Conservation (phyloP, 305 asterid genomes). For the Striga hermonthica region DNA sequence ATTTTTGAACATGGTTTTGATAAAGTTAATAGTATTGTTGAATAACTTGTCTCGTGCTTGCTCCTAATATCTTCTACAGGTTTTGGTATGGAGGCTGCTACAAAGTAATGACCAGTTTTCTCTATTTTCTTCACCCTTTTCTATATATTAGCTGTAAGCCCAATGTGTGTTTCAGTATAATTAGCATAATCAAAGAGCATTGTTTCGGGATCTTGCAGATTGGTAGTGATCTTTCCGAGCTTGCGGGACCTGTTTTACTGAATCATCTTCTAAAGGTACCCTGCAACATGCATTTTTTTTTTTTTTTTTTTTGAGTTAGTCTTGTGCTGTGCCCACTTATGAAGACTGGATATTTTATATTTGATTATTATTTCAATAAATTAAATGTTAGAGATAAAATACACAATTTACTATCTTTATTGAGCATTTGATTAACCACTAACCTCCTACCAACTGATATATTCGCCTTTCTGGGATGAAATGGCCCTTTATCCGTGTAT, state of each 20-base stretch:
- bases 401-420: too few relatives aligned
- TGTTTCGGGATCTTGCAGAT: conserved; percentile 53
- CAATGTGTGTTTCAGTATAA: neutral
- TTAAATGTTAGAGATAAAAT: too few relatives aligned
- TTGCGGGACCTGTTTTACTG: conserved; percentile 82
- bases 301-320: conserved; percentile 5
- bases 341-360: conserved; percentile 16
- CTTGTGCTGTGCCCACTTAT: conserved; percentile 17
- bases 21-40: conserved; percentile 23
- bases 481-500: too few relatives aligned
- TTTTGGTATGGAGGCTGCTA: conserved; percentile 66
- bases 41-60: conserved; percentile 22
- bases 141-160: too few relatives aligned
- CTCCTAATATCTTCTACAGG: conserved; percentile 36
- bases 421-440: too few relatives aligned
- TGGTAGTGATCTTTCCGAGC: conserved; percentile 78
- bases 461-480: neutral
- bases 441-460: too few relatives aligned
- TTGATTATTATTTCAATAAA: neutral
- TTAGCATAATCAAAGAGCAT: conserved; percentile 12
- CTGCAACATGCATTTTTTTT: conserved; percentile 1
- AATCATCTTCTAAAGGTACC: conserved; percentile 80
- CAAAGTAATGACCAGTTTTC: conserved; percentile 46
- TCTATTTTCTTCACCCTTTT: conserved; percentile 9
- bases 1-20: neutral